These are phyloP conservation scores for Massarina eburnea DNA, from an alignment of 2,329 filamentous ascomycete species.

Conservation along the genomic window DNA sequence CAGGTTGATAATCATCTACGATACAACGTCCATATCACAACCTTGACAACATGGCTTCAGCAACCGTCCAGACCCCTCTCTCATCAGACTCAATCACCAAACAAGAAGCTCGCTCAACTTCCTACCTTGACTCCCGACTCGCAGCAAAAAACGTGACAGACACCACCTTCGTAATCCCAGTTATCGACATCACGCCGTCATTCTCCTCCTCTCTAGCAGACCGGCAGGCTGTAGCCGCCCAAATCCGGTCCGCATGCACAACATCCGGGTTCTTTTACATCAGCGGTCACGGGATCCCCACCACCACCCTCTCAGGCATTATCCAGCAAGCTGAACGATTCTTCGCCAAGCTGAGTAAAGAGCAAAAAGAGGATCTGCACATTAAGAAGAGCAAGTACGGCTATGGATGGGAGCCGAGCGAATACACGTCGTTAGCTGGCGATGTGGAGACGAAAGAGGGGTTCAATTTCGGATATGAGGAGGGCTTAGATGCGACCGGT, in stretches of 20 bases:
- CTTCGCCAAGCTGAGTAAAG: slow-evolving; percentile 30
- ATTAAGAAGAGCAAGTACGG: slow-evolving; percentile 44
- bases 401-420: slow-evolving; percentile 46
- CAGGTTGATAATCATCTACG: no score
- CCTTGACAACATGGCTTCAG: background rate
- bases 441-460: slow-evolving; percentile 46
- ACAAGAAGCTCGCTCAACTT: slow-evolving; percentile 36
- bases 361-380: slow-evolving; percentile 44
- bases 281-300: slow-evolving; percentile 40
- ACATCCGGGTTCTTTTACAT: slow-evolving; percentile 49
- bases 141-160: slow-evolving; percentile 16
- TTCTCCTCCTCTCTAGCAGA: slow-evolving; percentile 36
- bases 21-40: no score
- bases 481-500: slow-evolving; percentile 40
- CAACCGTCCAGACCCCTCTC: background rate
- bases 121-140: slow-evolving; percentile 41
- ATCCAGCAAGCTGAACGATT: slow-evolving; percentile 43
- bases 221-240: slow-evolving; percentile 39
- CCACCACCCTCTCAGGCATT: slow-evolving; percentile 29
- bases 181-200: slow-evolving; percentile 42
- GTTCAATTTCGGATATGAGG: slow-evolving; percentile 49
- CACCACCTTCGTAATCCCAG: slow-evolving; percentile 37
- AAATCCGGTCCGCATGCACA: slow-evolving; percentile 44
- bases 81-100: slow-evolving; percentile 5
- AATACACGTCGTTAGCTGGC: slow-evolving; percentile 45